A percentile compares a stretch with the other conserved stretches of the same genome.
These are phyloP conservation scores for Asterionellopsis glacialis DNA, from an alignment of 108 stramenopile genomes.

Conservation along the genomic window DNA sequence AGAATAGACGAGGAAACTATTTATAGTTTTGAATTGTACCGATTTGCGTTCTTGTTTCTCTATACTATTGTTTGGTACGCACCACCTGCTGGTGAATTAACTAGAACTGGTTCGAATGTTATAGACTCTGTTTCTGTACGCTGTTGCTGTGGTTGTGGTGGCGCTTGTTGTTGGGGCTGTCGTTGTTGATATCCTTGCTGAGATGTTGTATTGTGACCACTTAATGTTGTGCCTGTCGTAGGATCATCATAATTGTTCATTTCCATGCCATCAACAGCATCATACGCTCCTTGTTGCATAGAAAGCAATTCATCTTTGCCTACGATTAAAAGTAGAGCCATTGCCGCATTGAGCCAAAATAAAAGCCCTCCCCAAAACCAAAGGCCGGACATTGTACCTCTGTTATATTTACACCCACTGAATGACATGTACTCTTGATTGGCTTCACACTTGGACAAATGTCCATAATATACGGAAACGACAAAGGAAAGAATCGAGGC, in stretches of 20 bases:
- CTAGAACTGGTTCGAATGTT: no score
- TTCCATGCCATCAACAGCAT: background rate
- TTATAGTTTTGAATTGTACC: no score
- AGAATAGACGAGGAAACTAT: no score
- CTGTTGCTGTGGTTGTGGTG: no score
- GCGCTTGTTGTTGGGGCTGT: background rate
- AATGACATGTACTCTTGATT: constrained; percentile 6
- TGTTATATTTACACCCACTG: constrained; percentile 8
- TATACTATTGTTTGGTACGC: no score
- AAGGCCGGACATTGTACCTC: constrained; percentile 10
- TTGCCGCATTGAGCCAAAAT: constrained; percentile 19
- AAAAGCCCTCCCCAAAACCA: constrained; percentile 38
- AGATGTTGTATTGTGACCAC: background rate
- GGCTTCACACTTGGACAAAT: constrained; percentile 5
- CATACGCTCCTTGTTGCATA: background rate
- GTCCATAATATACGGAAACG: constrained; percentile 7
- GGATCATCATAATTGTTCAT: background rate
- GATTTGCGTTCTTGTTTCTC: no score
- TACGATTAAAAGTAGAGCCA: background rate
- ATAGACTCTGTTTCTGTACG: no score
- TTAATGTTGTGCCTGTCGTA: background rate
- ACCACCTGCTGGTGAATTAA: no score
- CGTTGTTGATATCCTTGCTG: constrained; percentile 1
- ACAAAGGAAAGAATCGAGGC: constrained; percentile 21
- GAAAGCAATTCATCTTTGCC: background rate